Conservation (phyloP, 179 eudicot species). For the Pouteria campechiana region DNA sequence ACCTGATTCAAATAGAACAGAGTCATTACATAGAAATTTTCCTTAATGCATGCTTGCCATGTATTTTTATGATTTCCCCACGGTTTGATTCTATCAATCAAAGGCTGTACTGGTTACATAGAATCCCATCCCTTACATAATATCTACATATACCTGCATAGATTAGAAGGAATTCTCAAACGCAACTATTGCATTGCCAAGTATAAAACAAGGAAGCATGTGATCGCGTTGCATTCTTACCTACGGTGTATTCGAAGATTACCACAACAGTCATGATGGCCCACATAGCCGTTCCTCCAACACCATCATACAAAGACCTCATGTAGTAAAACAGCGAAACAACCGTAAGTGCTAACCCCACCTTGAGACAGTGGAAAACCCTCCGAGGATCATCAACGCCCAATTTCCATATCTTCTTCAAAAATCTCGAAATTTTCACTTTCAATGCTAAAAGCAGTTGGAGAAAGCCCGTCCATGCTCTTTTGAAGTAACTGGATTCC, state of each 20-base stretch:
- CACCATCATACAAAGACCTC: constrained; percentile 80
- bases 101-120: too few relatives aligned
- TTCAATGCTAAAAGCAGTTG: constrained; percentile 12
- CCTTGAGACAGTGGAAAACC: constrained; percentile 62
- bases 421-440: constrained; percentile 28
- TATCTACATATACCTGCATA: constrained; percentile 1
- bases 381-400: constrained; percentile 67
- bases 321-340: constrained; percentile 73
- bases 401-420: constrained; percentile 38
- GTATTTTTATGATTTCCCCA: too few relatives aligned
- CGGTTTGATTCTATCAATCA: too few relatives aligned
- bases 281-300: constrained; percentile 93
- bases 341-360: constrained; percentile 59
- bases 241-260: constrained; percentile 74
- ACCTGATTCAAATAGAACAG: too few relatives aligned
- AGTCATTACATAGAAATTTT: too few relatives aligned
- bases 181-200: too few relatives aligned
- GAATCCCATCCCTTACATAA: too few relatives aligned
- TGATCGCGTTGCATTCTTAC: constrained; percentile 21
- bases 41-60: too few relatives aligned
- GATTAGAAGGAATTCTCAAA: neutral
- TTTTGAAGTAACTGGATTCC: constrained; percentile 5
- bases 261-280: constrained; percentile 91
- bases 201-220: neutral
- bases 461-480: constrained; percentile 10